phyloP scores from a whole-genome alignment of 2,329 filamentous ascomycete genomes.

The Madurella mycetomatis region DNA sequence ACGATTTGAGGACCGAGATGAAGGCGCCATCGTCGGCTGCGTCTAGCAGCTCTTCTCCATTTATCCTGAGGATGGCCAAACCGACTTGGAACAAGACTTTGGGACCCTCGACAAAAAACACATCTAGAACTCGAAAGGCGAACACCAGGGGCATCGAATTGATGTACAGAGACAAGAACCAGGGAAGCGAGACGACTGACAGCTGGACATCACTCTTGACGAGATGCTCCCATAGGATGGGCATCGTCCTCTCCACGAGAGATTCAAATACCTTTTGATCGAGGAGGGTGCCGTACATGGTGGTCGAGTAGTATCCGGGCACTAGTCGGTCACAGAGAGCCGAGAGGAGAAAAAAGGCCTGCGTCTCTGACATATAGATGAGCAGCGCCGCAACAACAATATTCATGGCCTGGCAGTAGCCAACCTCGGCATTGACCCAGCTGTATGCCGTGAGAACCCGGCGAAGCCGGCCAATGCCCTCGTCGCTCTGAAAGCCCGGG shows the following conservation, averaged over 20 bases:
- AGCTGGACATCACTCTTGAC: conserved; percentile 94
- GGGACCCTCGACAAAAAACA: conserved; percentile 96
- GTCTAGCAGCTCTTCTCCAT: conserved; percentile 91
- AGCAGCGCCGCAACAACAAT: conserved; percentile 96
- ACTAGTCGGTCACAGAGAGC: conserved; percentile 87
- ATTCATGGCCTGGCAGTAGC: conserved; percentile 99
- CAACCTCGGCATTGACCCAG: conserved; percentile 92
- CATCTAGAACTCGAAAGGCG: conserved; percentile 91
- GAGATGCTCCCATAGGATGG: conserved; percentile 96
- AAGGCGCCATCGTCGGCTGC: conserved; percentile 93
- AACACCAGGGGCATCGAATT: conserved; percentile 99
- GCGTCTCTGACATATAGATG: conserved; percentile 96
- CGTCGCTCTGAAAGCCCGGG: conserved; percentile 92
- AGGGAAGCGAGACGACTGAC: conserved; percentile 92
- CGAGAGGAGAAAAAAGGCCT: conserved; percentile 92
- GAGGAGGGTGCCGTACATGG: conserved; percentile 96
- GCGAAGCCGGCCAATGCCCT: conserved; percentile 84
- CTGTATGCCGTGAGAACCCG: conserved; percentile 94
- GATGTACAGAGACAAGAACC: conserved; percentile 97
- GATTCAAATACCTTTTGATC: conserved; percentile 98
- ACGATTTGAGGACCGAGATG: conserved; percentile 91
- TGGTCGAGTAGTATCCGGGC: conserved; percentile 96
- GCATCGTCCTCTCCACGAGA: conserved; percentile 98
- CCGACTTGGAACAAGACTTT: conserved; percentile 98
- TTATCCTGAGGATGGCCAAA: conserved; percentile 92